Percentiles rank a stretch among this genome's conserved stretches.
These are phyloP conservation scores for Ilex asprella DNA, from an alignment of 257 asterid genomes.

Conservation along the genomic window DNA sequence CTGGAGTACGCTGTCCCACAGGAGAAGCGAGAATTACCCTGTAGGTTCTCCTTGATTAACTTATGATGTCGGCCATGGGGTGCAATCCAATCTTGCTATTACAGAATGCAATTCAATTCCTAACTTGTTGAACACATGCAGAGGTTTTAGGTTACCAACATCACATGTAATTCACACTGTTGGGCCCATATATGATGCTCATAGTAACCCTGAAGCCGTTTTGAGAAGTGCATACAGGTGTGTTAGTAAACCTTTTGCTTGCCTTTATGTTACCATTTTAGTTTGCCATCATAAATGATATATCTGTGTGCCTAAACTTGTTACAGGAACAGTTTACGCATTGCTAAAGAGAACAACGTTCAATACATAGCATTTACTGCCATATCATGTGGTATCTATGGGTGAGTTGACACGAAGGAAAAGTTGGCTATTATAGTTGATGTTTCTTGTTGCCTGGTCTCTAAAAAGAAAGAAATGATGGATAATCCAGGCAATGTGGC, in stretches of 20 bases:
- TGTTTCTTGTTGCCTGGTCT: no score
- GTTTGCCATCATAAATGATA: background rate
- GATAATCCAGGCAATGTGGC: no score
- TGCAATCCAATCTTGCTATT: no score
- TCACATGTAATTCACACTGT: slow-evolving; percentile 95
- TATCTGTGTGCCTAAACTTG: slow-evolving; percentile 15
- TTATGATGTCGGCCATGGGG: no score
- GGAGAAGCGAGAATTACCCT: slow-evolving; percentile 98
- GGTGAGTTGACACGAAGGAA: slow-evolving; percentile 31
- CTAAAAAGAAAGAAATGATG: no score
- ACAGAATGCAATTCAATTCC: background rate
- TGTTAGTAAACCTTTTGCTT: slow-evolving; percentile 6
- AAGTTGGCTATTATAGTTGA: background rate
- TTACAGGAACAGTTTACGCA: slow-evolving; percentile 73
- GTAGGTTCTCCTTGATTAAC: slow-evolving; percentile 29
- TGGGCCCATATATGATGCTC: slow-evolving; percentile 73
- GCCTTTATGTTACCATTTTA: background rate
- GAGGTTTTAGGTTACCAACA: slow-evolving; percentile 88
- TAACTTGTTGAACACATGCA: slow-evolving; percentile 27
- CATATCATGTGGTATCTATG: slow-evolving; percentile 82
- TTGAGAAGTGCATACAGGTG: slow-evolving; percentile 82
- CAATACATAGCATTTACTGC: slow-evolving; percentile 88
- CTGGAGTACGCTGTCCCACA: slow-evolving; percentile 89
- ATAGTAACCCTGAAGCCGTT: slow-evolving; percentile 53
- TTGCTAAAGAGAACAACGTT: slow-evolving; percentile 71